phyloP scores from a whole-genome alignment of 2,329 filamentous ascomycete species.

The Ceratocystis lukuohia region DNA sequence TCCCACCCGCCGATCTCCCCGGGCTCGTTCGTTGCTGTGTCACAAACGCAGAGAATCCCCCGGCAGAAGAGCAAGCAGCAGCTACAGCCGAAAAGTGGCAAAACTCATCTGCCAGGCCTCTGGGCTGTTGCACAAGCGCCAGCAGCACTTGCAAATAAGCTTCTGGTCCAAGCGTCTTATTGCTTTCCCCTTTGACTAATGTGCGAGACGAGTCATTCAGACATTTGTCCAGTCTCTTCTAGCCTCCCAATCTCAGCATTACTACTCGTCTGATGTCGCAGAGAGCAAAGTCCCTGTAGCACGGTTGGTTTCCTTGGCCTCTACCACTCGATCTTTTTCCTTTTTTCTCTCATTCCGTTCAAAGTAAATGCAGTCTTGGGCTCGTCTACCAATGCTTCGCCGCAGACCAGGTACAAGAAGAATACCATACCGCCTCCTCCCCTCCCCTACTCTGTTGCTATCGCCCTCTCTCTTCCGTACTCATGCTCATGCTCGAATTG shows the following conservation, averaged over 20 bases:
- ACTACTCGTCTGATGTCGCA: neutral
- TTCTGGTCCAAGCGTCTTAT: neutral
- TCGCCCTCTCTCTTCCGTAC: too few species aligned
- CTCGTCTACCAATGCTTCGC: too few species aligned
- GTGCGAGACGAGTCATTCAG: neutral
- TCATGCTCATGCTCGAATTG: neutral
- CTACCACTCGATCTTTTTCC: neutral
- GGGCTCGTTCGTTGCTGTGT: neutral
- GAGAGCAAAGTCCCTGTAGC: neutral
- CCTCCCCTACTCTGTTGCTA: too few species aligned
- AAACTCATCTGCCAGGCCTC: neutral
- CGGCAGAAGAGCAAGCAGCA: slow-evolving; percentile 2
- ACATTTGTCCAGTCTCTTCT: neutral
- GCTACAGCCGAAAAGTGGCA: neutral
- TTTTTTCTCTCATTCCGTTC: neutral
- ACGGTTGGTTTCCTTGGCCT: neutral
- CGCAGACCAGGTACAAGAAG: neutral
- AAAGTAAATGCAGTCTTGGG: too few species aligned
- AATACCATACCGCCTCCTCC: neutral
- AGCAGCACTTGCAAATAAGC: slow-evolving; percentile 1
- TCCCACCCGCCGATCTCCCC: neutral
- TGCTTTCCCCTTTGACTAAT: neutral
- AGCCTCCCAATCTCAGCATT: neutral
- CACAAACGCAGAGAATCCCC: slow-evolving; percentile 11
- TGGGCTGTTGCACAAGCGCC: neutral